Percentiles rank a stretch among this genome's conserved stretches.
phyloP scores from a whole-genome alignment of 345 rosid genomes.

The Toxicodendron radicans region DNA sequence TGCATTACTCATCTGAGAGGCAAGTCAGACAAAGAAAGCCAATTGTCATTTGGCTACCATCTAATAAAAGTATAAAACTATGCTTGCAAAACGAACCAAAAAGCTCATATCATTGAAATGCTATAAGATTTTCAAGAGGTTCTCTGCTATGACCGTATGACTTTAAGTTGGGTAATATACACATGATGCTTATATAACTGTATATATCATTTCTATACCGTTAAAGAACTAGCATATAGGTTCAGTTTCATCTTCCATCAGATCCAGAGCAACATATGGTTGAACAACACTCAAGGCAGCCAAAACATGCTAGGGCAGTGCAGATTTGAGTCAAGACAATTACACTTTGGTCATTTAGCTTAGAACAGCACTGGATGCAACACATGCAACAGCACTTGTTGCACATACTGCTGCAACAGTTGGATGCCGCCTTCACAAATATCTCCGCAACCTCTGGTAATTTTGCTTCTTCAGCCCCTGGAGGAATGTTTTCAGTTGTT shows the following conservation, averaged over 20 bases:
- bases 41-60: no score
- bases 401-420: slow-evolving; percentile 61
- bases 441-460: slow-evolving; percentile 80
- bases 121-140: background rate
- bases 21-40: no score
- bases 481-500: slow-evolving; percentile 63
- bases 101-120: background rate
- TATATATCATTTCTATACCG: background rate
- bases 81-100: no score
- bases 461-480: slow-evolving; percentile 51
- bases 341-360: slow-evolving; percentile 65
- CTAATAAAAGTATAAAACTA: no score
- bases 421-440: slow-evolving; percentile 68
- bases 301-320: slow-evolving; percentile 65
- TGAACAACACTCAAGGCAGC: slow-evolving; percentile 81
- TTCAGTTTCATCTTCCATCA: slow-evolving; percentile 27
- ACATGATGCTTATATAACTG: background rate
- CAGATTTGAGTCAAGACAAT: slow-evolving; percentile 56
- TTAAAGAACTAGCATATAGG: background rate
- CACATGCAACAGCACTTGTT: slow-evolving; percentile 82
- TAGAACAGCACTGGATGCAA: slow-evolving; percentile 71
- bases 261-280: slow-evolving; percentile 67
- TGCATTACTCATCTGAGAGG: no score
- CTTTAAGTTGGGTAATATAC: no score
- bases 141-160: background rate